phyloP scores from a whole-genome alignment of 2,329 filamentous ascomycete species.

The Fusarium cyanostomum region DNA sequence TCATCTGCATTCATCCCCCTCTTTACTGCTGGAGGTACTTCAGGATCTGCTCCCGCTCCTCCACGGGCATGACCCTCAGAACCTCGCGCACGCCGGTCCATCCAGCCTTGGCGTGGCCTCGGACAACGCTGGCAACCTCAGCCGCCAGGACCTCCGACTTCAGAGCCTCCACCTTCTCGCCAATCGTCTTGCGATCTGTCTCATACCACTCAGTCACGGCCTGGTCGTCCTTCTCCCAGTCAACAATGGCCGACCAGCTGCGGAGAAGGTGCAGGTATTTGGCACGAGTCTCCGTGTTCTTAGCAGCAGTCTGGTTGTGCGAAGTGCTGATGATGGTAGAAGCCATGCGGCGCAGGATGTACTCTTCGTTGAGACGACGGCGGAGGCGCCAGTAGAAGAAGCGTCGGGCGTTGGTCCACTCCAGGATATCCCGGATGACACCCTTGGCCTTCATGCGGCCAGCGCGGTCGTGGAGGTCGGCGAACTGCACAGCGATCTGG shows the following conservation, averaged over 20 bases:
- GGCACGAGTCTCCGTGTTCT: conserved; percentile 65
- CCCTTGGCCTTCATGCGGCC: conserved; percentile 99
- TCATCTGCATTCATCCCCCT: background rate
- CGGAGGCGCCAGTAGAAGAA: conserved; percentile 99
- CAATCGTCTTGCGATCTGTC: conserved; percentile 85
- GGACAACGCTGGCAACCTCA: conserved; percentile 58
- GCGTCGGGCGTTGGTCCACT: conserved; percentile 88
- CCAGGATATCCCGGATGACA: conserved; percentile 82
- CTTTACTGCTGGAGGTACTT: conserved; percentile 61
- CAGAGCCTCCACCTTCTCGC: conserved; percentile 84
- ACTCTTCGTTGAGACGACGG: conserved; percentile 95
- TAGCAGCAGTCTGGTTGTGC: conserved; percentile 48
- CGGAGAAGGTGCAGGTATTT: conserved; percentile 78
- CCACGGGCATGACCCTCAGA: conserved; percentile 84
- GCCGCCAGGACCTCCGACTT: conserved; percentile 74
- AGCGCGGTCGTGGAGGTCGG: conserved; percentile 94
- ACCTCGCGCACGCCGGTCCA: conserved; percentile 89
- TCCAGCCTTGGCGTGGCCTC: conserved; percentile 68
- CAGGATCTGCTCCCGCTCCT: conserved; percentile 86
- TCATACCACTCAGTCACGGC: conserved; percentile 96
- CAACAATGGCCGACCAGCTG: conserved; percentile 81
- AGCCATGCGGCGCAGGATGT: conserved; percentile 90
- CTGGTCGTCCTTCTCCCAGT: conserved; percentile 82
- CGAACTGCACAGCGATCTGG: conserved; percentile 96
- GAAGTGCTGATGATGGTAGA: conserved; percentile 49